Evolutionary conservation across 345 rosid species (phyloP).

Genomic region (Salix purpurea): DNA sequence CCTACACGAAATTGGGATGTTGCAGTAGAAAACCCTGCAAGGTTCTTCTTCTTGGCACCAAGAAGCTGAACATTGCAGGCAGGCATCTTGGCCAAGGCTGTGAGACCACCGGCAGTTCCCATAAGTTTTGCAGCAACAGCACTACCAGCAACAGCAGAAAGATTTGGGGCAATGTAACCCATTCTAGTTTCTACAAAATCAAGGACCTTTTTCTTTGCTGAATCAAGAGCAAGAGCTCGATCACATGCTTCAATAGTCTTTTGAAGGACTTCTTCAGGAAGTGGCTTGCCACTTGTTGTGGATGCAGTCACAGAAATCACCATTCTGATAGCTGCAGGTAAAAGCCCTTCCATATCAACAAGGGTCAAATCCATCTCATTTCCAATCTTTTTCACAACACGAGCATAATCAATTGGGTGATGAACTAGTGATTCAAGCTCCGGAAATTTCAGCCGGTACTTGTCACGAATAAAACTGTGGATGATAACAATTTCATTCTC

Average conservation of each 20-base stretch:
- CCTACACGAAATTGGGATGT: constrained; percentile 81
- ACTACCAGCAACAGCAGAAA: constrained; percentile 86
- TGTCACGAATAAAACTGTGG: constrained; percentile 86
- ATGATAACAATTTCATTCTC: constrained; percentile 88
- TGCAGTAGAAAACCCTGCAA: constrained; percentile 93
- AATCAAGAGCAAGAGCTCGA: constrained; percentile 77
- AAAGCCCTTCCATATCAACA: constrained; percentile 80
- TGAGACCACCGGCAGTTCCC: constrained; percentile 96
- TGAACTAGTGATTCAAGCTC: constrained; percentile 92
- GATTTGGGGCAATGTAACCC: constrained; percentile 95
- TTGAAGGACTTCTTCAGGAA: constrained; percentile 74
- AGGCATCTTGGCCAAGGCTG: constrained; percentile 91
- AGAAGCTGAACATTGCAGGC: constrained; percentile 95
- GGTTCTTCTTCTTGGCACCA: constrained; percentile 87
- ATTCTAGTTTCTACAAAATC: constrained; percentile 94
- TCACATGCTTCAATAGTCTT: constrained; percentile 86
- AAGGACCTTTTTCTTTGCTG: constrained; percentile 76
- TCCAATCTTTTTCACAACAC: constrained; percentile 84
- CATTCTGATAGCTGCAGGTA: constrained; percentile 88
- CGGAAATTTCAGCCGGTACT: constrained; percentile 75
- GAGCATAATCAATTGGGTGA: constrained; percentile 90
- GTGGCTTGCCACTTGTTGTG: constrained; percentile 87
- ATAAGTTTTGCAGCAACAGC: constrained; percentile 97
- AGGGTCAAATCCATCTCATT: constrained; percentile 84
- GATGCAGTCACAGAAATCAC: constrained; percentile 92